A percentile compares a stretch with the other conserved stretches of the same genome.
Conservation (phyloP, 208 protist genomes). For the Leishmania tropica region DNA sequence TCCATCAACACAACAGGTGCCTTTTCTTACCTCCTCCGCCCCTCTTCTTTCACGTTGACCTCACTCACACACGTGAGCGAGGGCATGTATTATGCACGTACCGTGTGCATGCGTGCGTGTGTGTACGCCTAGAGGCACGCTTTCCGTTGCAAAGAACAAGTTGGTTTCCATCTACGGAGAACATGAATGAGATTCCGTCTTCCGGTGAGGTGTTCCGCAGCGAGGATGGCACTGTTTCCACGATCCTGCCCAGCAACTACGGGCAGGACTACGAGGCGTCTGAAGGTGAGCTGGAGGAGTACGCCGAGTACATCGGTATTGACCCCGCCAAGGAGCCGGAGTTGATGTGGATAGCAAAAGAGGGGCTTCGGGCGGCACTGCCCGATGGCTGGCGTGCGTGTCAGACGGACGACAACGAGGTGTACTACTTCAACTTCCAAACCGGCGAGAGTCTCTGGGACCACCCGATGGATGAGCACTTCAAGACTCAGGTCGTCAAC, state of each 20-base stretch:
- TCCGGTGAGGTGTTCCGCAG: conserved; percentile 70
- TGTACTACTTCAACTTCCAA: conserved; percentile 97
- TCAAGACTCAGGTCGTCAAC: conserved; percentile 60
- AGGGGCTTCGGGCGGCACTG: conserved; percentile 92
- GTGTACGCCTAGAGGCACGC: too few relatives aligned
- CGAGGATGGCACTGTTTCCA: conserved; percentile 84
- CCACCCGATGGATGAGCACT: conserved; percentile 94
- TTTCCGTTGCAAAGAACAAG: not conserved
- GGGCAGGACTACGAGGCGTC: conserved; percentile 90
- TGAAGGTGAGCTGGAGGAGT: conserved; percentile 88
- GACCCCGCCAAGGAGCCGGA: conserved; percentile 74
- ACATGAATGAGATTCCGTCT: conserved; percentile 53
- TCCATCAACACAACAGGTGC: too few relatives aligned
- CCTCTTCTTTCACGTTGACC: too few relatives aligned
- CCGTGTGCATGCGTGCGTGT: too few relatives aligned
- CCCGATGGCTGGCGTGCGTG: conserved; percentile 92
- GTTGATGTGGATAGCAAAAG: conserved; percentile 90
- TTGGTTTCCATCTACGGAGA: not conserved
- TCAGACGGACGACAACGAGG: conserved; percentile 84
- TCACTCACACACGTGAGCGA: too few relatives aligned
- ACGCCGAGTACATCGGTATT: conserved; percentile 95
- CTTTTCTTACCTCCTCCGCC: too few relatives aligned
- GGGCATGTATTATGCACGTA: too few relatives aligned
- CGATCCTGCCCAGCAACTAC: conserved; percentile 89
- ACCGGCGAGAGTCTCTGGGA: conserved; percentile 93